Evolutionary conservation across 345 rosid species (phyloP).

Genomic region (Psidium guajava): DNA sequence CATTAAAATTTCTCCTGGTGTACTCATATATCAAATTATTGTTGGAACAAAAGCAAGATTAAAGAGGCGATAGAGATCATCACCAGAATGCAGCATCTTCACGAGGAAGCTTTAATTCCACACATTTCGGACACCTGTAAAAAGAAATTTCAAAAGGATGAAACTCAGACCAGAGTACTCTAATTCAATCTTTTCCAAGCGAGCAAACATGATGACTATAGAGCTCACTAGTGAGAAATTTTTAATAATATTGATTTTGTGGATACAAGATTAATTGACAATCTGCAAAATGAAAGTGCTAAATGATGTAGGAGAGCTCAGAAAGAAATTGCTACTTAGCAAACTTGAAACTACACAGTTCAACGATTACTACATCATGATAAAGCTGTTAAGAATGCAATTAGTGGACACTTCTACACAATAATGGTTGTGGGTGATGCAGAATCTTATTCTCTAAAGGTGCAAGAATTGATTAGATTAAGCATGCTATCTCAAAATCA

Average conservation of each 20-base stretch:
- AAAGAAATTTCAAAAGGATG: not conserved
- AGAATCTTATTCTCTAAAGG: not conserved
- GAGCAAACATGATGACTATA: not conserved
- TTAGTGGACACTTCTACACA: not conserved
- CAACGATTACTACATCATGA: not conserved
- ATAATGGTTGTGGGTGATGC: not conserved
- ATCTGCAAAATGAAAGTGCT: not conserved
- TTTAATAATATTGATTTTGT: not conserved
- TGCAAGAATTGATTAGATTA: not conserved
- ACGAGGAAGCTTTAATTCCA: constrained; percentile 90
- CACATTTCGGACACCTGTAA: constrained; percentile 82
- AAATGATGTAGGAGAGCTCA: not conserved
- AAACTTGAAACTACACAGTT: not conserved
- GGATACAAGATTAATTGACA: not conserved
- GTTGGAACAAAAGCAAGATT: not conserved
- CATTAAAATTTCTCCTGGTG: not conserved
- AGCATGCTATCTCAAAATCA: not conserved
- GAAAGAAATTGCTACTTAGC: not conserved
- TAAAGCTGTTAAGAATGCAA: not conserved
- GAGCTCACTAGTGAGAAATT: not conserved
- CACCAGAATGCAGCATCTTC: constrained; percentile 92
- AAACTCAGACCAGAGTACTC: not conserved
- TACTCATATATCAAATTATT: not conserved
- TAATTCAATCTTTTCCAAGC: not conserved
- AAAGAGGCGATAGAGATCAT: not conserved